A percentile compares a stretch with the other conserved stretches of the same genome.
These are phyloP conservation scores for Kodamaea kaohsiungensis DNA, from an alignment of 805 yeast genomes.

Conservation along the genomic window DNA sequence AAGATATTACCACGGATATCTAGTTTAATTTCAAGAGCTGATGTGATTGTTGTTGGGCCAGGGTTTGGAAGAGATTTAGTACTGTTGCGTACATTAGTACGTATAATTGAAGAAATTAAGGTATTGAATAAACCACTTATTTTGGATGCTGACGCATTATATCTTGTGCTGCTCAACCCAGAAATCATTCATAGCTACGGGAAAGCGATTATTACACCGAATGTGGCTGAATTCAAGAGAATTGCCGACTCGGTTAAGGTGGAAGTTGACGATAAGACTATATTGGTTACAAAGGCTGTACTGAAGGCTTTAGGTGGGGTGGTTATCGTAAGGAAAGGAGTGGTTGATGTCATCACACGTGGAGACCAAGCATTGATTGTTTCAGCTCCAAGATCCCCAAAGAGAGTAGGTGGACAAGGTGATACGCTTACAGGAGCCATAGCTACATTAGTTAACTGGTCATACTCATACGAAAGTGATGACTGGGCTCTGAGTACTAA, in stretches of 20 bases:
- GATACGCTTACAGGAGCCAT: slow-evolving; percentile 86
- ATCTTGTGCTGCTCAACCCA: slow-evolving; percentile 59
- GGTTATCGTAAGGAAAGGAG: slow-evolving; percentile 74
- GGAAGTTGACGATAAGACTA: slow-evolving; percentile 17
- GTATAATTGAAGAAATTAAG: slow-evolving; percentile 58
- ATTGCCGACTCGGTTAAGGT: slow-evolving; percentile 53
- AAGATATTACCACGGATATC: slow-evolving; percentile 58
- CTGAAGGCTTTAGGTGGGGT: slow-evolving; percentile 55
- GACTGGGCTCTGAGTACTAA: slow-evolving; percentile 46
- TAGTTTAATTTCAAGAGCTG: slow-evolving; percentile 61
- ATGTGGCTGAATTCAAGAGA: slow-evolving; percentile 79
- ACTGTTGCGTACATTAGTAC: slow-evolving; percentile 62
- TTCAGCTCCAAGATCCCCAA: slow-evolving; percentile 60
- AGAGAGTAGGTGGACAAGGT: slow-evolving; percentile 96
- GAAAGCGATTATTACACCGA: slow-evolving; percentile 82
- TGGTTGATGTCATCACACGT: slow-evolving; percentile 60
- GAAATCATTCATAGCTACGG: slow-evolving; percentile 53
- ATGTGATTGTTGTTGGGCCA: slow-evolving; percentile 87
- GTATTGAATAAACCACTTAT: slow-evolving; percentile 66
- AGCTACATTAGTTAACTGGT: slow-evolving; percentile 85
- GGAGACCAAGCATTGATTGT: slow-evolving; percentile 45
- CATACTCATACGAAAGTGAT: slow-evolving; percentile 56
- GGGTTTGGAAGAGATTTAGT: slow-evolving; percentile 84
- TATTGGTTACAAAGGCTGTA: slow-evolving; percentile 21
- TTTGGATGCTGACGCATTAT: slow-evolving; percentile 90